Conservation (phyloP, 106 monocot genomes). For the Dendrobium officinale region DNA sequence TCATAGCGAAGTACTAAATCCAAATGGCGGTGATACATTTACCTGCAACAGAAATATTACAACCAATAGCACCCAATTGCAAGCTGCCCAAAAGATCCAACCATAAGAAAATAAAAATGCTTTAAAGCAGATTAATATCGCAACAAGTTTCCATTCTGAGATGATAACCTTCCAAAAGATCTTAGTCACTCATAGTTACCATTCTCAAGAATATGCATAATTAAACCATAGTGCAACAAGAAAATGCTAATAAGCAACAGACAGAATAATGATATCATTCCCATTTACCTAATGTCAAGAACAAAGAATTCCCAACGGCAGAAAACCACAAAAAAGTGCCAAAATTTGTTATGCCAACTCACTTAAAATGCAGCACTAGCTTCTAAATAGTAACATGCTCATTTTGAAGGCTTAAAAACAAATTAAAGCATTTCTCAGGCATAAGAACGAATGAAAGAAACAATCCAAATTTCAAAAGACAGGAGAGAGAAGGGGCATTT, state of each 20-base stretch:
- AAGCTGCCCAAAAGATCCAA: background rate
- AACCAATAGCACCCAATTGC: background rate
- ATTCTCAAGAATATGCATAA: background rate
- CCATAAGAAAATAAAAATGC: background rate
- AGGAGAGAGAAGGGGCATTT: background rate
- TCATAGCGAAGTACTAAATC: background rate
- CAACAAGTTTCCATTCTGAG: background rate
- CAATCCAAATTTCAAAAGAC: background rate
- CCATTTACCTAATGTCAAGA: background rate
- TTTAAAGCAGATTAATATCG: background rate
- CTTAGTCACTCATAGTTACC: background rate
- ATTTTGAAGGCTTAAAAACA: too few relatives aligned
- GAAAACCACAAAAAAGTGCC: too few relatives aligned
- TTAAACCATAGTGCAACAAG: background rate
- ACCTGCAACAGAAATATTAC: background rate
- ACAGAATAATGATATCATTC: background rate
- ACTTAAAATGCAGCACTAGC: too few relatives aligned
- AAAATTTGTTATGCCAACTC: too few relatives aligned
- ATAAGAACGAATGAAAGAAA: too few relatives aligned
- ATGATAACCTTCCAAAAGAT: background rate
- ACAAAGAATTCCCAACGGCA: too few relatives aligned
- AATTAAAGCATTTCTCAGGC: too few relatives aligned
- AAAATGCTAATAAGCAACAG: background rate
- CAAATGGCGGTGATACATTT: background rate
- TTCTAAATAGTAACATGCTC: too few relatives aligned